Evolutionary conservation across 371 early-diverging fungal genomes (phyloP).

Genomic region (Apophysomyces ossiformis): DNA sequence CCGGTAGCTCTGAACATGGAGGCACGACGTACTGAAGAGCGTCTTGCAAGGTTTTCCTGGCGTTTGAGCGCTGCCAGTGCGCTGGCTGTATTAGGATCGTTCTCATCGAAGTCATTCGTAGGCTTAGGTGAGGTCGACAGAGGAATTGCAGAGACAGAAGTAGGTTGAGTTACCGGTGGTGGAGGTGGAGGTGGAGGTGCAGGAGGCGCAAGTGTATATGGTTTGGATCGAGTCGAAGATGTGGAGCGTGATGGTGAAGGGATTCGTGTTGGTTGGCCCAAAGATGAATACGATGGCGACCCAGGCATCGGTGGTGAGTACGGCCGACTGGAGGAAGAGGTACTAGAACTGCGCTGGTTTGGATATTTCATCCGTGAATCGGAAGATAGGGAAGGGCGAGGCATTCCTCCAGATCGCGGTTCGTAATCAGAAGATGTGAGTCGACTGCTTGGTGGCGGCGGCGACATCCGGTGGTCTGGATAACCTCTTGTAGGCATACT

Average conservation of each 20-base stretch:
- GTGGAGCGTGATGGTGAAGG: slow-evolving; percentile 53
- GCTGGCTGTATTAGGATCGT: slow-evolving; percentile 48
- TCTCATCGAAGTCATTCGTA: slow-evolving; percentile 41
- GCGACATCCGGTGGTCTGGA: slow-evolving; percentile 22
- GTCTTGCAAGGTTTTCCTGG: slow-evolving; percentile 51
- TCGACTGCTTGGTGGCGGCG: slow-evolving; percentile 22
- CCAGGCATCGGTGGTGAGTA: slow-evolving; percentile 29
- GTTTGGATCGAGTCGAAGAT: slow-evolving; percentile 39
- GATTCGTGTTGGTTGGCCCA: slow-evolving; percentile 18
- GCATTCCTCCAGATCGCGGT: slow-evolving; percentile 46
- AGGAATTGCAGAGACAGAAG: background rate
- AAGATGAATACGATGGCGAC: slow-evolving; percentile 23
- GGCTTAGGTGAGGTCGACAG: background rate
- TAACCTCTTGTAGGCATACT: slow-evolving; percentile 11
- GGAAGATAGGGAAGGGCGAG: slow-evolving; percentile 42
- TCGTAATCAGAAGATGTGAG: slow-evolving; percentile 42
- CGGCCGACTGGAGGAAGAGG: slow-evolving; percentile 5
- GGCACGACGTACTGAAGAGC: slow-evolving; percentile 52
- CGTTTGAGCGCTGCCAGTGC: slow-evolving; percentile 54
- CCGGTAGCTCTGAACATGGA: slow-evolving; percentile 46
- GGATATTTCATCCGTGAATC: slow-evolving; percentile 35
- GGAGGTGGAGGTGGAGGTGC: slow-evolving; percentile 34
- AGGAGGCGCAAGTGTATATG: slow-evolving; percentile 25
- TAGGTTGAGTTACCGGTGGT: slow-evolving; percentile 21
- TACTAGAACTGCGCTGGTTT: background rate